phyloP scores from a whole-genome alignment of 129 eudicot species.

The Kitagawia praeruptora region DNA sequence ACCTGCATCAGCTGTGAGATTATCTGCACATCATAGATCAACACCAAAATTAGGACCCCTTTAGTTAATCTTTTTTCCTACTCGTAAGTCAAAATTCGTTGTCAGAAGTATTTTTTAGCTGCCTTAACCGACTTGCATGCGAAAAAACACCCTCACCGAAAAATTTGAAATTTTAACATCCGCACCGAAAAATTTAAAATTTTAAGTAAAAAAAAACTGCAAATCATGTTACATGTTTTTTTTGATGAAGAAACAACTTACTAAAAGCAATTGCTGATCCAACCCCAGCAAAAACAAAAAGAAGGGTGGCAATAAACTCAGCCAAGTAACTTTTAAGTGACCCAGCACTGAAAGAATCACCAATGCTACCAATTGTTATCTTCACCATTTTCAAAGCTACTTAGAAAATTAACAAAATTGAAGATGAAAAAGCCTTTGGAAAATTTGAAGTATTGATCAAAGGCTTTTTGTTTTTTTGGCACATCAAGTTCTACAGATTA shows the following conservation, averaged over 20 bases:
- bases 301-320: slow-evolving; percentile 49
- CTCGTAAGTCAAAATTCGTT: neutral
- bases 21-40: slow-evolving; percentile 19
- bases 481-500: slow-evolving; percentile 11
- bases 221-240: neutral
- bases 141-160: no score
- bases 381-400: slow-evolving; percentile 32
- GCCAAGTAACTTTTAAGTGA: slow-evolving; percentile 38
- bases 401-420: neutral
- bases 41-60: neutral
- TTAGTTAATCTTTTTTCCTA: neutral
- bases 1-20: slow-evolving; percentile 41
- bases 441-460: neutral
- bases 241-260: slow-evolving; percentile 1
- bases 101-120: neutral
- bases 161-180: no score
- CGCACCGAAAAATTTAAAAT: neutral
- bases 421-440: neutral
- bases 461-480: slow-evolving; percentile 11
- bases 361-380: slow-evolving; percentile 37
- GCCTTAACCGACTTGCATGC: no score
- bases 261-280: slow-evolving; percentile 38
- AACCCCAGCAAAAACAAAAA: slow-evolving; percentile 50
- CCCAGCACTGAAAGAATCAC: slow-evolving; percentile 40
- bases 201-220: neutral